Evolutionary conservation across 83 land plant genomes (phyloP), one percentile per base, ranked within the genome.

Genomic region (Diphasiastrum complanatum): DNA sequence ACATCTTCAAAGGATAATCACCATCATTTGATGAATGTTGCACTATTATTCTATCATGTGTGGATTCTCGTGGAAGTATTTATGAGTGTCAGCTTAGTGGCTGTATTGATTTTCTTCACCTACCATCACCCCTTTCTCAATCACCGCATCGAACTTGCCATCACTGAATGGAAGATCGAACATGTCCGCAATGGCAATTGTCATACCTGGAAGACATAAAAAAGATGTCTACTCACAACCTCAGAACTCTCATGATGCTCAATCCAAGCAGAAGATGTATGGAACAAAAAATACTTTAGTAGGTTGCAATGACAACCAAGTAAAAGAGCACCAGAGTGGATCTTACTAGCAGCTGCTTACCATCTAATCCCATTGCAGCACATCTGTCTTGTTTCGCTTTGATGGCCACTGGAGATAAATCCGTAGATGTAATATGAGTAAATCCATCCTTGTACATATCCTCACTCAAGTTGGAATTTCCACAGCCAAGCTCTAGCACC

Each of bases 121-220:
- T 64, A 89, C 96, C 96, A 89, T 79, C 32, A 89, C 79, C 43
- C 93, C 97, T 65, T 91, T 91, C 73, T 91, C 93, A 63, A 91
- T 87, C 33, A 91, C 81, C 48, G 84, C 82, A 67, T 91, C 97
- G 66, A 84, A 90, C 45, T 63, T 69, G 25, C 79, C 79, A 45
- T 76, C 66, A 27, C 52, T 66, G 67, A 91, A 91, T 1, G 93
- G 97, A 30, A 91, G 68, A 69, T 79, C 76, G 29, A 84, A 67
- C 86, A 91, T 84, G 76, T 91, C 88, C 36, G 89, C 93, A 36
- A 71, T 81, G 50, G 80, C 37, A 4, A 82, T 80, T 41, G 79
- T 74, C 48, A 87, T 79, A 47, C 77, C 97, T 86, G 73, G 16
- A 64, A 36, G 30, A 27, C 12, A 60, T 49, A 45, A 27, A 1